A percentile compares a stretch with the other conserved stretches of the same genome.
phyloP scores from a whole-genome alignment of 495 filamentous ascomycete species.

The Xylaria sp. region DNA sequence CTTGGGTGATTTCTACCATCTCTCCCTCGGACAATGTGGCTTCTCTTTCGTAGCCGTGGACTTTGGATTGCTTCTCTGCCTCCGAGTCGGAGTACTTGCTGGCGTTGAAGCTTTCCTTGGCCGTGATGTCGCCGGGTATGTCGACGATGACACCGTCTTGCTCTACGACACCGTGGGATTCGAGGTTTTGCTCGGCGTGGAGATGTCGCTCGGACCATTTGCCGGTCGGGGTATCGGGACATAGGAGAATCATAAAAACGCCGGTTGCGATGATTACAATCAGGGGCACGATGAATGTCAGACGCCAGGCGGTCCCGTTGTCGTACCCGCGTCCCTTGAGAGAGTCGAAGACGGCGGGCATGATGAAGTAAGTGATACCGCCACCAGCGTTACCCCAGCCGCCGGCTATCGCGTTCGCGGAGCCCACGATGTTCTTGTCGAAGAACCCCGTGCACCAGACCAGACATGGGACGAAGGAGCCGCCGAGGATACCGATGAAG shows the following conservation, averaged over 20 bases:
- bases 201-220: slow-evolving; percentile 78
- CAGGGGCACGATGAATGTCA: slow-evolving; percentile 84
- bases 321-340: slow-evolving; percentile 68
- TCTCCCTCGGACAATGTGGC: slow-evolving; percentile 60
- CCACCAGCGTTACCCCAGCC: slow-evolving; percentile 92
- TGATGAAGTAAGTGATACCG: slow-evolving; percentile 87
- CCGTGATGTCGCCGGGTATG: slow-evolving; percentile 62
- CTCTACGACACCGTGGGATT: slow-evolving; percentile 43
- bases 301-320: slow-evolving; percentile 78
- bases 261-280: slow-evolving; percentile 72
- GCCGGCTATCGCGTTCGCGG: slow-evolving; percentile 84
- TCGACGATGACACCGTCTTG: slow-evolving; percentile 50
- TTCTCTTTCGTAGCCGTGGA: slow-evolving; percentile 54
- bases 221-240: slow-evolving; percentile 85
- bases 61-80: slow-evolving; percentile 50
- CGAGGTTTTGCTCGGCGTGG: slow-evolving; percentile 53
- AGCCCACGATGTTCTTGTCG: slow-evolving; percentile 93
- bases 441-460: slow-evolving; percentile 97
- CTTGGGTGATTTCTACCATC: slow-evolving; percentile 62
- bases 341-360: slow-evolving; percentile 90
- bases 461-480: slow-evolving; percentile 91
- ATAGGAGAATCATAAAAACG: slow-evolving; percentile 72
- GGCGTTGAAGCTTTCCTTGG: slow-evolving; percentile 50
- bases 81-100: slow-evolving; percentile 39
- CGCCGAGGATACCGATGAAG: slow-evolving; percentile 93